Percentiles rank a stretch among this genome's conserved stretches.
These are phyloP conservation scores for Rutstroemia sp. DNA, from an alignment of 2,329 filamentous ascomycete species.

Conservation along the genomic window DNA sequence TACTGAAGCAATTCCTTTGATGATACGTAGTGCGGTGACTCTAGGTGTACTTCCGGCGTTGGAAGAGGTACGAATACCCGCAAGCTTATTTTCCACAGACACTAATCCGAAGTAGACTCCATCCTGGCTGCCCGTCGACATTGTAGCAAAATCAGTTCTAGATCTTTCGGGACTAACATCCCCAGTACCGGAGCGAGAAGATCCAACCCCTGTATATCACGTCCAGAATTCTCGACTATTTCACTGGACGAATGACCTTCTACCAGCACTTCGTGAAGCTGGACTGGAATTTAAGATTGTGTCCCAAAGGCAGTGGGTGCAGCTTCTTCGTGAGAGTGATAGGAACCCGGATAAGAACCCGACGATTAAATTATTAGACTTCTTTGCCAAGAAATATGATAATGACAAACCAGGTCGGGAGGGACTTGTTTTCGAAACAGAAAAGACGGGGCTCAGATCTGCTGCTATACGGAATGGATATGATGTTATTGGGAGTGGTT, in stretches of 20 bases:
- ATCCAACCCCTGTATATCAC: slow-evolving; percentile 35
- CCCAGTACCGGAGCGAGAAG: not conserved
- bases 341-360: slow-evolving; percentile 43
- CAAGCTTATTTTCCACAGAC: not conserved
- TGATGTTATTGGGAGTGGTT: slow-evolving; percentile 33
- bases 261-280: slow-evolving; percentile 40
- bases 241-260: slow-evolving; percentile 43
- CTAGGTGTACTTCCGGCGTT: slow-evolving; percentile 39
- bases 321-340: slow-evolving; percentile 37
- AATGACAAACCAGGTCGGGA: slow-evolving; percentile 33
- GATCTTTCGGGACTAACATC: slow-evolving; percentile 30
- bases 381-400: slow-evolving; percentile 44
- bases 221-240: slow-evolving; percentile 43
- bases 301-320: slow-evolving; percentile 38
- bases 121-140: slow-evolving; percentile 41
- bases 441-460: slow-evolving; percentile 21
- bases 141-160: slow-evolving; percentile 35
- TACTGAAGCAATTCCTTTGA: slow-evolving; percentile 44
- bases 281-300: slow-evolving; percentile 40
- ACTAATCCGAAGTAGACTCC: slow-evolving; percentile 21
- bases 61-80: slow-evolving; percentile 28
- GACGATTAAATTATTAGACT: slow-evolving; percentile 45
- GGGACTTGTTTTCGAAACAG: slow-evolving; percentile 34
- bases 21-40: slow-evolving; percentile 39
- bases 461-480: slow-evolving; percentile 30